Conservation (phyloP, 2,329 filamentous ascomycete genomes). For the Ascosphaera aggregata region DNA sequence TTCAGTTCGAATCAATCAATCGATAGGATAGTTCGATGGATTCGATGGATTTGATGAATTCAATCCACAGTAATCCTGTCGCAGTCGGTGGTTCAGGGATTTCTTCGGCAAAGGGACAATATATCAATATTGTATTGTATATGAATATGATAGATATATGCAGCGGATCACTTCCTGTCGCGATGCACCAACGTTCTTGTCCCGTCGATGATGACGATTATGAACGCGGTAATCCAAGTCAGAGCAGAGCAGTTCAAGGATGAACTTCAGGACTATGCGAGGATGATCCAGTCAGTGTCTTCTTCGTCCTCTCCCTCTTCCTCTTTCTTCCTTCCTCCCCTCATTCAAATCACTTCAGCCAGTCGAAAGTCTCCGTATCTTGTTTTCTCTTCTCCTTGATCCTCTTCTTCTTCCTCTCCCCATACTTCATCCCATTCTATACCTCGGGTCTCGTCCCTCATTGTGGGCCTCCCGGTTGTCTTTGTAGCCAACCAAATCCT, state of each 20-base stretch:
- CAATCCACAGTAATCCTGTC: neutral
- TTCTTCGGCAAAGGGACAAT: neutral
- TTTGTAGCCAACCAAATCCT: neutral
- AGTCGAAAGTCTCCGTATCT: neutral
- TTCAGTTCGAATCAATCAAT: too few relatives aligned
- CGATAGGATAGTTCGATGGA: too few relatives aligned
- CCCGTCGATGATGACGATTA: too few relatives aligned
- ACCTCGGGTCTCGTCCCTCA: neutral
- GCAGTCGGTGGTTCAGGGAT: neutral
- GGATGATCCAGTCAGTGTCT: too few relatives aligned
- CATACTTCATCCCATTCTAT: neutral
- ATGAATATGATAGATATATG: neutral
- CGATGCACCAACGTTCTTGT: neutral
- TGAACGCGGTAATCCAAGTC: neutral
- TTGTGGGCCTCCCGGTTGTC: neutral
- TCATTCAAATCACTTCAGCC: neutral
- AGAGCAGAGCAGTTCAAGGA: neutral
- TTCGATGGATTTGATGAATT: neutral
- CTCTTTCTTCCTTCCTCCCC: neutral
- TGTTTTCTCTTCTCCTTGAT: neutral
- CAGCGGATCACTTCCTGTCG: neutral
- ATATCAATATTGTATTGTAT: too few relatives aligned
- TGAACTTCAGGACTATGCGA: too few relatives aligned
- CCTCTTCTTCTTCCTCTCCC: neutral
- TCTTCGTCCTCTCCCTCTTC: too few relatives aligned